phyloP scores from a whole-genome alignment of 495 filamentous ascomycete genomes.

The Daldinia grandis region DNA sequence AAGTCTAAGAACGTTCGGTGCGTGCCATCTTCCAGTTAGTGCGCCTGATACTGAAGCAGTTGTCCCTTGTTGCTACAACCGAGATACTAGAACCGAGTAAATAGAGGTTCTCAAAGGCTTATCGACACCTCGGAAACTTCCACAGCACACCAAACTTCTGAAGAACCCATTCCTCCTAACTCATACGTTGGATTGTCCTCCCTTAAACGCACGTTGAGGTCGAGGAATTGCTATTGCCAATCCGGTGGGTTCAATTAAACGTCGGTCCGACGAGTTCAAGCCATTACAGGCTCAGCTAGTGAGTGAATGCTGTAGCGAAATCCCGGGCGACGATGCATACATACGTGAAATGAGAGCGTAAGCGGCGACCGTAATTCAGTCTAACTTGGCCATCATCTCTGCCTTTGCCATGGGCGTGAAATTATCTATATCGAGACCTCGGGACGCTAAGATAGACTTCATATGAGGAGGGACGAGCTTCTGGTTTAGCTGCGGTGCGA shows the following conservation, averaged over 20 bases:
- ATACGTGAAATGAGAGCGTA: conserved; percentile 40
- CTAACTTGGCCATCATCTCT: conserved; percentile 97
- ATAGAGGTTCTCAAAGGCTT: conserved; percentile 15
- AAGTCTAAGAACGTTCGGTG: conserved; percentile 53
- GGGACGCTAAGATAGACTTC: conserved; percentile 72
- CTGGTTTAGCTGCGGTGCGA: conserved; percentile 84
- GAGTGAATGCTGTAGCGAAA: conserved; percentile 45
- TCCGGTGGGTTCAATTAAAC: conserved; percentile 15
- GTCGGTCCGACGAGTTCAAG: conserved; percentile 35
- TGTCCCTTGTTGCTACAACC: conserved; percentile 29
- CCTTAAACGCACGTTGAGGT: conserved; percentile 29
- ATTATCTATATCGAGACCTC: conserved; percentile 91
- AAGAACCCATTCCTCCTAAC: conserved; percentile 23
- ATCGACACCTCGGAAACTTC: conserved; percentile 30
- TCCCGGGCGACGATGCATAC: conserved; percentile 41
- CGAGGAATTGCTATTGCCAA: conserved; percentile 31
- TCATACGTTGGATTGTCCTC: conserved; percentile 34
- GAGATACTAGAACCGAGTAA: conserved; percentile 27
- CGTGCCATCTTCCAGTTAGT: conserved; percentile 39
- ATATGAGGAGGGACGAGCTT: conserved; percentile 87
- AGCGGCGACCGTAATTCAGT: conserved; percentile 66
- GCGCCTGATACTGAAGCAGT: conserved; percentile 30
- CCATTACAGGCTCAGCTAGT: conserved; percentile 43
- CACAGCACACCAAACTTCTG: conserved; percentile 34
- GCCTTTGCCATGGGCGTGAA: conserved; percentile 89